Evolutionary conservation across 2,329 filamentous ascomycete species (phyloP), one percentile per base, ranked within the genome.

Genomic region (Diaporthe caulivora): DNA sequence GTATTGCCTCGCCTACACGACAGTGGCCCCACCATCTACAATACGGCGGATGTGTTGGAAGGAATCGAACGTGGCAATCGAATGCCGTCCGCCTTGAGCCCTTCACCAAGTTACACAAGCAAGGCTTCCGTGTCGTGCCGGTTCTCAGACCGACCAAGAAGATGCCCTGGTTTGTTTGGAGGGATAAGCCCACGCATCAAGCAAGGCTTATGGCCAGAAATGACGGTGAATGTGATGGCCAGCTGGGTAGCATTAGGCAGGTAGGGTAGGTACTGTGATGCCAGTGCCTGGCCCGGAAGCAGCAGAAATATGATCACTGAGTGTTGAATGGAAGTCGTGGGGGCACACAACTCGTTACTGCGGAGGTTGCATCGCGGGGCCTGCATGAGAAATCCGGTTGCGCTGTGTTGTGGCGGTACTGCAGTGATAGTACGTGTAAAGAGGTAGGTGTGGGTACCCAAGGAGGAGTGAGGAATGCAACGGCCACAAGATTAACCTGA

Each of bases 401-500:
- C n/a, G n/a, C 21, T 42, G 57, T 29, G n/a, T 24, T 21, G 31
- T 37, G 26, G 26, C 60, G 13, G 42, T 51, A 34, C 60, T 11
- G 18, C 13, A 34, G 24, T 34, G 37, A 40, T 8, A 42, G 26
- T 60, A 26, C 37, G 37, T 60, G 57, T 9, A 47, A 47, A 65
- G 21, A 49, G 24, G 11, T 29, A 51, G 44, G 42, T 31, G 44
- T 29, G 17, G 29, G 37, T 21, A 49, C 34, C 34, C 6, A 37
- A 21, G 29, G 44, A 40, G 42, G 44, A 21, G 26, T 51, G 44
- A 51, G 62, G 29, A 65, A 65, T n/a, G 62, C 62, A 51, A 65
- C 62, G 44, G 62, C 44, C 44, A 51, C 29, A 65, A 26, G 47
- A 29, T 53, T 26, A 40, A 67, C 62, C 40, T 53, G 44, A 65